Conservation (phyloP, 257 asterid species). For the Penstemon eatonii region DNA sequence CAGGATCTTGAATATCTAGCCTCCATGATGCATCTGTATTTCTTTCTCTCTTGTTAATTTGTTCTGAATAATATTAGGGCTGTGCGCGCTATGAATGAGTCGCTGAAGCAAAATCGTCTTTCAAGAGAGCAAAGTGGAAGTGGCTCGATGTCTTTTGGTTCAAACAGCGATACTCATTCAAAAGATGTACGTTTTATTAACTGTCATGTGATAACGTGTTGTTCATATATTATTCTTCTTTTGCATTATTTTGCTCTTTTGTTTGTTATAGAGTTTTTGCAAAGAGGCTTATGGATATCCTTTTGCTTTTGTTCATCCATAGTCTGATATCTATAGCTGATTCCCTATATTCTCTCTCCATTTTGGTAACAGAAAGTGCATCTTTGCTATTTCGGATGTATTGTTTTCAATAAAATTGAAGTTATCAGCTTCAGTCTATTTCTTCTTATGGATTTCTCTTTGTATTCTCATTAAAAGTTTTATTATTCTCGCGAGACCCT, state of each 20-base stretch:
- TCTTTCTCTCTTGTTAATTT: conserved; percentile 11
- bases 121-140: conserved; percentile 61
- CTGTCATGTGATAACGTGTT: too few relatives aligned
- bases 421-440: conserved; percentile 4
- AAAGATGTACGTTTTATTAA: conserved; percentile 57
- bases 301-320: conserved; percentile 13
- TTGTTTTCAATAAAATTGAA: conserved; percentile 9
- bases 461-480: not conserved
- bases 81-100: conserved; percentile 94
- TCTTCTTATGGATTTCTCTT: not conserved
- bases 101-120: conserved; percentile 87
- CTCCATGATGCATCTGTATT: conserved; percentile 17
- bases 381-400: not conserved
- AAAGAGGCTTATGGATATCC: not conserved
- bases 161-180: conserved; percentile 45
- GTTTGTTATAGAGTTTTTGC: conserved; percentile 4
- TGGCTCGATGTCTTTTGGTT: conserved; percentile 46
- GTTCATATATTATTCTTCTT: conserved; percentile 5
- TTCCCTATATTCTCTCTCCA: conserved; percentile 9
- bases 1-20: not conserved
- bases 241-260: conserved; percentile 13
- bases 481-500: not conserved
- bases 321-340: not conserved
- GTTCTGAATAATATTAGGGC: conserved; percentile 56
- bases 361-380: not conserved